Evolutionary conservation across 148 eudicot genomes (phyloP), one percentile per base, ranked within the genome.

Genomic region (Spergularia bocconei): DNA sequence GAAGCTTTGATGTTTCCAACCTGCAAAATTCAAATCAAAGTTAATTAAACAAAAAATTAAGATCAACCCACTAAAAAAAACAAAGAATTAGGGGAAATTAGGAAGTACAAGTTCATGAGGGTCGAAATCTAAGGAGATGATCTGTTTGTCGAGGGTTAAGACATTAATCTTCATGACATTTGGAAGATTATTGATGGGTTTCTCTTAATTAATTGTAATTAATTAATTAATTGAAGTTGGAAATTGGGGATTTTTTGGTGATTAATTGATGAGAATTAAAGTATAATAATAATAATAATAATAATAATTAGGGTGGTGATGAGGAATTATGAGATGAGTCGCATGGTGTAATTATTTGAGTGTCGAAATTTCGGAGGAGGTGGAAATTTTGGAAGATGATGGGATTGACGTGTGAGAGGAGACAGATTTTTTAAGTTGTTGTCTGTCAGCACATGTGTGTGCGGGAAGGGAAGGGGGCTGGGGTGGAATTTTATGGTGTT

Each of bases 1-100:
- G 89, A 77, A 79, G 97, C 97, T 82, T 94, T 94, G 82, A 94
- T 76, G 71, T 94, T 88, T 78, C 89, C 98, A 54, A 94, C 93
- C 98, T 94, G 86, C 39, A 8, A 67, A 48, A 67, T 47, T 21
- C 14, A 47, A 67, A 67, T 15, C n/a, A n/a, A 29, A n/a, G 47
- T 44, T 19, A 13, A 38, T 44, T 9, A 9, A 9, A 6, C 7
- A 44, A 44, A 44, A 23, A 75, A 54, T 17, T 54, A 23, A 36
- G n/a, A 63, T 63, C 50, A 20, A 63, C 67, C 36, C 36, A 29
- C 36, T 29, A 29, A 29, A 29, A 29, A 29, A 29, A 0, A 29
- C 2, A 3, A 38, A 19, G 47, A 8, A 71, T 59, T 57, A 4
- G 21, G 12, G 25, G 25, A 66, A 44, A 13, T 25, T 33, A 53